phyloP scores from a whole-genome alignment of 1,284 basidiomycete genomes.

The Entoloma clypeatum region DNA sequence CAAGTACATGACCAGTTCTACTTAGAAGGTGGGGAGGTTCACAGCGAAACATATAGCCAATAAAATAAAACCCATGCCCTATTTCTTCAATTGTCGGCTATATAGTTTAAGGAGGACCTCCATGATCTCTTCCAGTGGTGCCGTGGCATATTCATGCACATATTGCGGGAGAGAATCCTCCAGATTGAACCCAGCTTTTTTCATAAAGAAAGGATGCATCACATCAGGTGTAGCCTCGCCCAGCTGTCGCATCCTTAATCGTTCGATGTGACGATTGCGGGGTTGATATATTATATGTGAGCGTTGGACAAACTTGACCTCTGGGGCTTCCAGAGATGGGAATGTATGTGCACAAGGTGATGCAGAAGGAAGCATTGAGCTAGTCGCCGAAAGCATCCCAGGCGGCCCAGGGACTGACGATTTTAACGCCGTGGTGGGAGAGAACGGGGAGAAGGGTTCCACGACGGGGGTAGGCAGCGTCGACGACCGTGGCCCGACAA shows the following conservation, averaged over 20 bases:
- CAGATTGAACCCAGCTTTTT: slow-evolving; percentile 76
- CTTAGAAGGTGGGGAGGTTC: too few species aligned
- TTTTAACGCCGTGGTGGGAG: slow-evolving; percentile 20
- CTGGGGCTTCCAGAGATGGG: slow-evolving; percentile 19
- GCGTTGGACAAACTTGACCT: slow-evolving; percentile 19
- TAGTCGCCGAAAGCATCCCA: slow-evolving; percentile 12
- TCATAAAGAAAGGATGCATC: slow-evolving; percentile 84
- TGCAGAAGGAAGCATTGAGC: slow-evolving; percentile 15
- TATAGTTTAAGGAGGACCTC: slow-evolving; percentile 77
- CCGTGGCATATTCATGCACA: slow-evolving; percentile 83
- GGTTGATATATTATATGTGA: slow-evolving; percentile 47
- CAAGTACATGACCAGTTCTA: too few species aligned
- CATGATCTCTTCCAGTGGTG: slow-evolving; percentile 83
- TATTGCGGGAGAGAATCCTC: slow-evolving; percentile 81
- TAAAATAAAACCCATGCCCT: too few species aligned
- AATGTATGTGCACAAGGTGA: slow-evolving; percentile 23
- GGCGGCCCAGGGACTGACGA: slow-evolving; percentile 9
- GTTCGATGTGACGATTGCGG: slow-evolving; percentile 59
- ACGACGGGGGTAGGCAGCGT: slow-evolving; percentile 19
- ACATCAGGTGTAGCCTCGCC: slow-evolving; percentile 87
- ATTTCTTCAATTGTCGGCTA: slow-evolving; percentile 60
- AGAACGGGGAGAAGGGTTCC: slow-evolving; percentile 18
- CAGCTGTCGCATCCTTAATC: slow-evolving; percentile 76
- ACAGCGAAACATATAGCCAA: too few species aligned
- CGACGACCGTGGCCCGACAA: slow-evolving; percentile 22